Evolutionary conservation across 768 basidiomycete genomes (phyloP), one percentile per base, ranked within the genome.

Genomic region (Agaricus sinodeliciosus): DNA sequence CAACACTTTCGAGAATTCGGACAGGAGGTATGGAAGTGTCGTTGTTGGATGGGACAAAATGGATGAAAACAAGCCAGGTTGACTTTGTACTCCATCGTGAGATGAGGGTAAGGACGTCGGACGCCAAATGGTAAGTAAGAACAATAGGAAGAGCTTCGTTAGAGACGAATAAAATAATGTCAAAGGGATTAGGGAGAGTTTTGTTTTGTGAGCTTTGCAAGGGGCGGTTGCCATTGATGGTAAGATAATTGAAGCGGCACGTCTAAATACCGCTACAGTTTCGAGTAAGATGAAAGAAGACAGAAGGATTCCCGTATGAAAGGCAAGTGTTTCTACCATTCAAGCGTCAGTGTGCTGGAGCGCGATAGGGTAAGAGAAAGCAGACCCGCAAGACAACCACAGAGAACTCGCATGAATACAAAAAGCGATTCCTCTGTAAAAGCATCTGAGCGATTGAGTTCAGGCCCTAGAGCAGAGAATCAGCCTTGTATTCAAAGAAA

Each of bases 101-200:
- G 40, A 60, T n/a, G 11, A 64, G 42, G 25, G 54, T 44, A 26
- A 44, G 5, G 69, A 62, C 0, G 75, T 72, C 0, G 86, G 83
- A 4, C 77, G 75, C 90, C 90, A 92, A 54, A 92, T 83, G 1
- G 90, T 83, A 22, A 93, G 75, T 3, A 90, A 74, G 59, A 88
- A 82, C n/a, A 93, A 76, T 4, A 93, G 75, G 62, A 92, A 90
- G 15, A 89, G 76, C 62, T 92, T 93, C 4, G 85, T 89, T 18
- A 91, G 67, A 2, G 90, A 93, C 0, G 90, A 90, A 61, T 92
- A 92, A 63, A 91, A 76, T 4, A 92, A 71, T 11, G 82, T 81
- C n/a, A 93, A 73, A 3, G 90, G 84, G 37, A 93, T 78, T 34
- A 90, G 75, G 0, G 87, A 85, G 49, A 84, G 76, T 58, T 87